These are phyloP conservation scores for Cubamyces sp. DNA, from an alignment of 768 basidiomycete genomes.

Conservation along the genomic window DNA sequence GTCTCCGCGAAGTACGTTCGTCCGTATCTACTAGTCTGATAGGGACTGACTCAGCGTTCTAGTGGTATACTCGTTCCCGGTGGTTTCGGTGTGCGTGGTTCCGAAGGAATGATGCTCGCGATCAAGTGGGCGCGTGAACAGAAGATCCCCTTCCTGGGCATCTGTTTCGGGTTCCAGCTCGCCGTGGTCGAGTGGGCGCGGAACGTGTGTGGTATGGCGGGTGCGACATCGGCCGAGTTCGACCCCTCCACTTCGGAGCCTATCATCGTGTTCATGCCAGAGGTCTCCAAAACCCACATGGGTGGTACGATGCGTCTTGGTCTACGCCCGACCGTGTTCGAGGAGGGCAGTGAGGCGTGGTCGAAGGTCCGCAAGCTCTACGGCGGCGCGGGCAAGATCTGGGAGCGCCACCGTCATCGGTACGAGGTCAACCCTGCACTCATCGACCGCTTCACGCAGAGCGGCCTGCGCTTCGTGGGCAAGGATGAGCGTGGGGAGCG, in stretches of 20 bases:
- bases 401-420: slow-evolving; percentile 96
- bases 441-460: slow-evolving; percentile 68
- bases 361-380: slow-evolving; percentile 80
- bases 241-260: slow-evolving; percentile 61
- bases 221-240: slow-evolving; percentile 88
- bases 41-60: slow-evolving; percentile 2
- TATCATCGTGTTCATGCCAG: slow-evolving; percentile 96
- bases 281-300: slow-evolving; percentile 97
- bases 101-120: slow-evolving; percentile 98
- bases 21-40: not conserved
- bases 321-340: slow-evolving; percentile 93
- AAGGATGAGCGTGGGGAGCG: slow-evolving; percentile 96
- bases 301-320: slow-evolving; percentile 99
- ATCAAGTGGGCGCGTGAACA: slow-evolving; percentile 97
- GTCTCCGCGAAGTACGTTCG: slow-evolving; percentile 81
- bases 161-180: slow-evolving; percentile 97
- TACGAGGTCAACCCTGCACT: slow-evolving; percentile 95
- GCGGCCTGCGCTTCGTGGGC: slow-evolving; percentile 80
- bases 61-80: slow-evolving; percentile 98
- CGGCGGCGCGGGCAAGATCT: slow-evolving; percentile 78
- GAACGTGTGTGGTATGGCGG: slow-evolving; percentile 76
- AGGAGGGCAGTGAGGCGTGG: slow-evolving; percentile 67
- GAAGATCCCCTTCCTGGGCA: slow-evolving; percentile 92
- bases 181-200: slow-evolving; percentile 96
- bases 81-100: slow-evolving; percentile 92